Percentiles rank a stretch among this genome's conserved stretches.
phyloP scores from a whole-genome alignment of 495 filamentous ascomycete species.

The Echria macrotheca region DNA sequence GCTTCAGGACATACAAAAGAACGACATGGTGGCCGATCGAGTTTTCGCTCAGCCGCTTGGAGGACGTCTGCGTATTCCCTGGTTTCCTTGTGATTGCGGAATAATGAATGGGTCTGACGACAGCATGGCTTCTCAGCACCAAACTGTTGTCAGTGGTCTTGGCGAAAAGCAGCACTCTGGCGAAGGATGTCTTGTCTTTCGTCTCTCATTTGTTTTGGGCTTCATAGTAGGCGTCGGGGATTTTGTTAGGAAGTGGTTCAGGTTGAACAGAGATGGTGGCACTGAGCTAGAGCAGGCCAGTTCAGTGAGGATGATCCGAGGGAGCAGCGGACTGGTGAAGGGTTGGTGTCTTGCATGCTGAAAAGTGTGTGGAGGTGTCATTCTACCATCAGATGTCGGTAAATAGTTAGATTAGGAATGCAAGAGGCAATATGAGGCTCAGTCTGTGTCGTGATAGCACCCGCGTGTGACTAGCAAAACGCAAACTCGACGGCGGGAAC shows the following conservation, averaged over 20 bases:
- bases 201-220: conserved; percentile 12
- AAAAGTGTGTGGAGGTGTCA: too few species aligned
- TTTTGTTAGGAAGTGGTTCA: too few species aligned
- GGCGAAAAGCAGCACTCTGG: conserved; percentile 16
- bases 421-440: not conserved
- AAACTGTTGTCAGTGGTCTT: conserved; percentile 11
- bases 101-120: conserved; percentile 18
- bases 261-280: conserved; percentile 3
- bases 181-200: conserved; percentile 11
- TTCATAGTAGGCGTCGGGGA: conserved; percentile 16
- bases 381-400: conserved; percentile 1
- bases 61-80: conserved; percentile 5
- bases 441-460: too few species aligned
- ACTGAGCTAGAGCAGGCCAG: not conserved
- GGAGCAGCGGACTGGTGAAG: too few species aligned
- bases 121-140: conserved; percentile 3
- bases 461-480: too few species aligned
- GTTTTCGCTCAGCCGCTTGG: conserved; percentile 14
- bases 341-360: too few species aligned
- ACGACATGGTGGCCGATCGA: conserved; percentile 20
- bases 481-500: too few species aligned
- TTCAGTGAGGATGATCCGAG: too few species aligned
- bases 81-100: conserved; percentile 9
- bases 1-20: conserved; percentile 22
- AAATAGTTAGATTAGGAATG: conserved; percentile 6